Evolutionary conservation across 1,284 basidiomycete species (phyloP).

Genomic region (Ceratobasidium sp.): DNA sequence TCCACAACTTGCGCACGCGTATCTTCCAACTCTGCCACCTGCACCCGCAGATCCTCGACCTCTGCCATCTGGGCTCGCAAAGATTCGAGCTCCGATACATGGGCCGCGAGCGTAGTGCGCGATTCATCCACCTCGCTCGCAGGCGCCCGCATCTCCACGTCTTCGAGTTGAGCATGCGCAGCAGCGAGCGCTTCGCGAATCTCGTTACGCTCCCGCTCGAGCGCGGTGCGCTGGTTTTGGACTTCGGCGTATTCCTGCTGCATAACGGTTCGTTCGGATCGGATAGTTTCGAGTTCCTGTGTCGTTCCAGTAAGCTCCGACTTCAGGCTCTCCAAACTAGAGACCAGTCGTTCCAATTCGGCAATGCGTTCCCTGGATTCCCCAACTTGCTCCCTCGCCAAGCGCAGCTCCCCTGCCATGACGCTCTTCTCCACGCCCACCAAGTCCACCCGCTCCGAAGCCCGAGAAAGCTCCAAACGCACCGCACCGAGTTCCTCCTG

Average conservation of each 20-base stretch:
- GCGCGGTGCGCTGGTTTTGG: neutral
- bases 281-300: slow-evolving; percentile 13
- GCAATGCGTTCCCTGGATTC: slow-evolving; percentile 17
- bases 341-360: slow-evolving; percentile 12
- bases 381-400: slow-evolving; percentile 37
- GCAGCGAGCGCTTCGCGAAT: slow-evolving; percentile 12
- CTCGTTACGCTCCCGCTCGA: slow-evolving; percentile 13
- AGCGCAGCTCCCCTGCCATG: slow-evolving; percentile 26
- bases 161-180: slow-evolving; percentile 23
- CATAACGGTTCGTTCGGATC: neutral
- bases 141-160: slow-evolving; percentile 42
- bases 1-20: slow-evolving; percentile 39
- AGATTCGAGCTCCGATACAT: slow-evolving; percentile 12
- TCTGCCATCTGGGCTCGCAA: slow-evolving; percentile 21
- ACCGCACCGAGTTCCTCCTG: slow-evolving; percentile 16
- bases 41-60: slow-evolving; percentile 33
- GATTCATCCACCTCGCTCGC: slow-evolving; percentile 32
- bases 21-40: slow-evolving; percentile 39
- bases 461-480: slow-evolving; percentile 1
- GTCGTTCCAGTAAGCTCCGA: slow-evolving; percentile 8
- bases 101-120: slow-evolving; percentile 14
- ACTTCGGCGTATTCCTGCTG: slow-evolving; percentile 10
- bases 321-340: slow-evolving; percentile 13
- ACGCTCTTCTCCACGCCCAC: slow-evolving; percentile 42
- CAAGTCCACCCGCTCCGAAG: slow-evolving; percentile 10